Evolutionary conservation across 2,329 filamentous ascomycete genomes (phyloP).

Genomic region (Sclerotinia spermophila): DNA sequence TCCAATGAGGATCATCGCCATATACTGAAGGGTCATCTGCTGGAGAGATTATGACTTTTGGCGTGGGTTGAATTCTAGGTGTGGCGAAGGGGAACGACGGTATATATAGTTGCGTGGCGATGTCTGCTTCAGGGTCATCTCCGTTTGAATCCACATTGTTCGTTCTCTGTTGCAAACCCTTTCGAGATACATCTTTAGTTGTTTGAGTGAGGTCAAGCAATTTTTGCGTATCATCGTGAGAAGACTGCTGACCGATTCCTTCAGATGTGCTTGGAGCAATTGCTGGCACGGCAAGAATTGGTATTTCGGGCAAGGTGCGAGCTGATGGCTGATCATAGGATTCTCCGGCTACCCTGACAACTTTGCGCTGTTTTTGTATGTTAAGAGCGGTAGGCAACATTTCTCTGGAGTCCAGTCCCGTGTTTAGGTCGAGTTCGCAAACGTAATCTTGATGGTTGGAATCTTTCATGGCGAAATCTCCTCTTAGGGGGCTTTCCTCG

Average conservation of each 20-base stretch:
- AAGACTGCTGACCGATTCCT: conserved; percentile 21
- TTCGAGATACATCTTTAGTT: background rate
- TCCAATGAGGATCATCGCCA: conserved; percentile 16
- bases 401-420: background rate
- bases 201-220: conserved; percentile 24
- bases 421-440: background rate
- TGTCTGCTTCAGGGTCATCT: conserved; percentile 12
- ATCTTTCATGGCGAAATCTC: background rate
- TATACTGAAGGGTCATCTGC: conserved; percentile 19
- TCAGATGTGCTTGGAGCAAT: conserved; percentile 17
- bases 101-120: conserved; percentile 9
- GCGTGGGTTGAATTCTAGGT: conserved; percentile 2
- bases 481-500: conserved; percentile 14
- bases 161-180: background rate
- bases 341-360: conserved; percentile 13
- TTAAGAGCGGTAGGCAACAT: conserved; percentile 20
- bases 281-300: conserved; percentile 6
- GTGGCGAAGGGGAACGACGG: conserved; percentile 18
- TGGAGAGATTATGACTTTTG: conserved; percentile 22
- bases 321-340: conserved; percentile 17
- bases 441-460: background rate
- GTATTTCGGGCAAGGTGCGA: conserved; percentile 19
- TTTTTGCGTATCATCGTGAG: conserved; percentile 27
- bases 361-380: conserved; percentile 17
- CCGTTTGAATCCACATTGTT: background rate